A percentile compares a stretch with the other conserved stretches of the same genome.
These are phyloP conservation scores for Colletotrichum sublineola DNA, from an alignment of 2,329 filamentous ascomycete genomes.

Conservation along the genomic window DNA sequence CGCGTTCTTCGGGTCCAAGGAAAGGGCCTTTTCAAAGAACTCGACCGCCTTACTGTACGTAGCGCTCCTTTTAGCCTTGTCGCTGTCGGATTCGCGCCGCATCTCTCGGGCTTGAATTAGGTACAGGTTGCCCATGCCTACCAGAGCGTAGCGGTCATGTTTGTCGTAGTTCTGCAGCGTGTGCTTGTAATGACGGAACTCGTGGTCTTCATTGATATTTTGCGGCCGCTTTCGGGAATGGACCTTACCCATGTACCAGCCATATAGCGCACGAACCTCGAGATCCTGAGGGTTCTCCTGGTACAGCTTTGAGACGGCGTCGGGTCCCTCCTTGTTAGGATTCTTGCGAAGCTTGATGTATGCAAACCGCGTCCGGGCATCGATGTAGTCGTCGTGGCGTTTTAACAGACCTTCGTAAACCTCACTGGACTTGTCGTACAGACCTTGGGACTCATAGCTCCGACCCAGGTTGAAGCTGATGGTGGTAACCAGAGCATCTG, in stretches of 20 bases:
- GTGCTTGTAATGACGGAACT: constrained; percentile 96
- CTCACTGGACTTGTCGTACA: constrained; percentile 85
- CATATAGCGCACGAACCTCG: constrained; percentile 92
- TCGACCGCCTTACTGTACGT: constrained; percentile 94
- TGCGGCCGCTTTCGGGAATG: constrained; percentile 83
- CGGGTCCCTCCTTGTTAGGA: constrained; percentile 87
- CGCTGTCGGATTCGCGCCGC: constrained; percentile 88
- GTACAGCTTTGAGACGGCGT: constrained; percentile 87
- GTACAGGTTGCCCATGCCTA: constrained; percentile 96
- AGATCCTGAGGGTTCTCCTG: constrained; percentile 86
- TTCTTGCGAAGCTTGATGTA: constrained; percentile 89
- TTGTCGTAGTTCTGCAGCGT: constrained; percentile 95
- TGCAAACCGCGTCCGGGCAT: constrained; percentile 88
- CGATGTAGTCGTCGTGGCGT: constrained; percentile 91
- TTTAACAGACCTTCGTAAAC: constrained; percentile 89
- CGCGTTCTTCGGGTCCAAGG: constrained; percentile 94
- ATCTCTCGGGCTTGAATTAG: constrained; percentile 91
- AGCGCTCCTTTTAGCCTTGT: constrained; percentile 90
- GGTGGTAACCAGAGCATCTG: constrained; percentile 91
- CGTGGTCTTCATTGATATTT: constrained; percentile 88
- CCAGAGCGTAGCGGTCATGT: constrained; percentile 96
- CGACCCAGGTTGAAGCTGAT: constrained; percentile 97
- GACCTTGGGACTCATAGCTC: constrained; percentile 88
- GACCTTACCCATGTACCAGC: constrained; percentile 91
- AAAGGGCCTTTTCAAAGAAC: constrained; percentile 97